phyloP scores from a whole-genome alignment of 2,329 filamentous ascomycete genomes.

The Botrytis medusae region DNA sequence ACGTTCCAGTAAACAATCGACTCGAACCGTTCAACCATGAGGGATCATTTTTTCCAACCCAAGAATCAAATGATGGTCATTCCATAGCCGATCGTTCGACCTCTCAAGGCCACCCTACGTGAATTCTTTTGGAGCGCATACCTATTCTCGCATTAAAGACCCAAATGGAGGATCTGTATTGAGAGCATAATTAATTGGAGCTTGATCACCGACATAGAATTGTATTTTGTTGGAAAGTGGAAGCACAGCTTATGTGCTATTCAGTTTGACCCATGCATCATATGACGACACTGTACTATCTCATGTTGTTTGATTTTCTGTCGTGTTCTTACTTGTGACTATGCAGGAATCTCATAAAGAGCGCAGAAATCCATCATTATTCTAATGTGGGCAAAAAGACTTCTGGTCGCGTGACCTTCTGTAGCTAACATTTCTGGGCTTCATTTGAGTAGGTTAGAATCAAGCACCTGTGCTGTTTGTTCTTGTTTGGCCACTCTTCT shows the following conservation, averaged over 20 bases:
- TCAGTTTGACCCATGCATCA: not conserved
- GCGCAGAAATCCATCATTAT: not conserved
- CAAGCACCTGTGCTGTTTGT: not conserved
- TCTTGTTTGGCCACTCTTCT: not conserved
- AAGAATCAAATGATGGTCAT: not conserved
- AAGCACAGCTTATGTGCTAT: not conserved
- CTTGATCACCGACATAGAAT: not conserved
- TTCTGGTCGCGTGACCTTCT: not conserved
- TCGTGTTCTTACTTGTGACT: not conserved
- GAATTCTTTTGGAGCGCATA: not conserved
- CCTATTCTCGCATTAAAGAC: not conserved
- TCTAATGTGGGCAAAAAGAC: not conserved
- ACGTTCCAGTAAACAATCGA: not conserved
- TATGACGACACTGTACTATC: not conserved
- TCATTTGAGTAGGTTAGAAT: not conserved
- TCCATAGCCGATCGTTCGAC: not conserved
- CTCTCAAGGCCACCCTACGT: not conserved
- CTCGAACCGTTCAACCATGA: not conserved
- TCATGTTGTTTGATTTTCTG: fast-evolving
- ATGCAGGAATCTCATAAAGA: not conserved
- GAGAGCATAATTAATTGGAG: not conserved
- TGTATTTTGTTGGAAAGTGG: not conserved
- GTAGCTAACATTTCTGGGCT: not conserved
- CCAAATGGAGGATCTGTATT: not conserved
- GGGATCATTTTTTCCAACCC: not conserved